Evolutionary conservation across 116 monocot species (phyloP), one percentile per base, ranked within the genome.

Genomic region (Papilionanthe hybrid): DNA sequence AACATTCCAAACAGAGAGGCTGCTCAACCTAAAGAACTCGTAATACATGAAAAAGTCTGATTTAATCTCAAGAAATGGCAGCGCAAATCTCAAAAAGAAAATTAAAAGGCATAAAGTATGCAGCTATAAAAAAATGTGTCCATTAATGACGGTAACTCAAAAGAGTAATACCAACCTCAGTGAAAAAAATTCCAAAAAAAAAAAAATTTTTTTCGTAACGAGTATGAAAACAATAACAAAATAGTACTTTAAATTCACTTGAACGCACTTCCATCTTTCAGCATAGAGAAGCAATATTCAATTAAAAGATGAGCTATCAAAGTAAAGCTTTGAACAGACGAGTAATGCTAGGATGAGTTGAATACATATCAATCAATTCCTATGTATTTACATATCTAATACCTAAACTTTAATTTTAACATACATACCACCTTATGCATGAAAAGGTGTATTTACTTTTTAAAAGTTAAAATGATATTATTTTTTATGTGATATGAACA

Each of bases 1-100:
- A 92, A 83, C 99, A 99, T 43, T 99, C 99, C 82, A 99, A 83
- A 79, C 95, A 99, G 42, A 93, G 81, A 65, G 99, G 99, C 81
- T 99, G 99, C 63, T 99, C 95, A 81, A 99, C 90, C 99, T 99
- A 81, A 12, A 30, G 65, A 80, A 57, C 49, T 73, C 49, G 65
- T 67, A 55, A 41, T 41, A 28, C 77, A 72, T 73, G 44, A 29
- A 73, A 73, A 72, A 72, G 22, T 6, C 10, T 42, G 18, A 32
- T 72, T 13, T 17, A 72, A 72, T 42, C 18, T 41, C 12, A 12
- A 43, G 18, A 73, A 44, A 43, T 12, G 44, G 20, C n/a, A 73
- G 44, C 44, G 9, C 42, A 44, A 73, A 10, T 73, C 1, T 9
- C 43, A 73, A 44, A 72, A 30, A 69, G 5, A 22, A 5, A 60